These are phyloP conservation scores for Podaxis rugospora DNA, from an alignment of 768 basidiomycete genomes.

Conservation along the genomic window DNA sequence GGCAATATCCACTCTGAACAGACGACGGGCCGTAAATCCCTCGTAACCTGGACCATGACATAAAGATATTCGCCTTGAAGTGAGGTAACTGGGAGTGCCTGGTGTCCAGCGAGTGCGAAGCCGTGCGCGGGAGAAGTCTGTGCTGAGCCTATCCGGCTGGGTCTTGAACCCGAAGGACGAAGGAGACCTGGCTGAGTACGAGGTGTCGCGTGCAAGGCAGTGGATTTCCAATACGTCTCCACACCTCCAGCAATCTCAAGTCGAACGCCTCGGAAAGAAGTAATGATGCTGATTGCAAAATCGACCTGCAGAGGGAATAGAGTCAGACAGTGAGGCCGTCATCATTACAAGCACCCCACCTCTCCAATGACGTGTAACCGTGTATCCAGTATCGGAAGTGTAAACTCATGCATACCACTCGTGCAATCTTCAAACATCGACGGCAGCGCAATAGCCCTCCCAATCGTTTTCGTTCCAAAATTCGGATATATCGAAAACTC, in stretches of 20 bases:
- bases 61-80: conserved; percentile 87
- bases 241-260: conserved; percentile 92
- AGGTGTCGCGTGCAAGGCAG: conserved; percentile 44
- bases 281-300: conserved; percentile 83
- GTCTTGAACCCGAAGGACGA: conserved; percentile 32
- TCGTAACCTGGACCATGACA: conserved; percentile 85
- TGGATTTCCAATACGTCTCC: conserved; percentile 99
- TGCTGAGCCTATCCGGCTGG: conserved; percentile 47
- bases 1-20: conserved; percentile 77
- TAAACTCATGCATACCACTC: conserved; percentile 45
- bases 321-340: not conserved
- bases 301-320: conserved; percentile 52
- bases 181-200: conserved; percentile 33
- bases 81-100: conserved; percentile 81
- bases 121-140: conserved; percentile 68
- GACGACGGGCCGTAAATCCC: conserved; percentile 86
- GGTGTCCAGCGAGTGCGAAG: conserved; percentile 38
- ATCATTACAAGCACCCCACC: conserved; percentile 35
- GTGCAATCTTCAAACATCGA: conserved; percentile 58
- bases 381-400: conserved; percentile 84
- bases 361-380: conserved; percentile 93
- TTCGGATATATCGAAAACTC: conserved; percentile 97
- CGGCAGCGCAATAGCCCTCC: conserved; percentile 84
- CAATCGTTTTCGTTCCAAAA: conserved; percentile 96
- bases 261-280: conserved; percentile 87